Base-by-base conservation (phyloP, 129 eudicot genomes). In the Escallonia herrerae region DNA sequence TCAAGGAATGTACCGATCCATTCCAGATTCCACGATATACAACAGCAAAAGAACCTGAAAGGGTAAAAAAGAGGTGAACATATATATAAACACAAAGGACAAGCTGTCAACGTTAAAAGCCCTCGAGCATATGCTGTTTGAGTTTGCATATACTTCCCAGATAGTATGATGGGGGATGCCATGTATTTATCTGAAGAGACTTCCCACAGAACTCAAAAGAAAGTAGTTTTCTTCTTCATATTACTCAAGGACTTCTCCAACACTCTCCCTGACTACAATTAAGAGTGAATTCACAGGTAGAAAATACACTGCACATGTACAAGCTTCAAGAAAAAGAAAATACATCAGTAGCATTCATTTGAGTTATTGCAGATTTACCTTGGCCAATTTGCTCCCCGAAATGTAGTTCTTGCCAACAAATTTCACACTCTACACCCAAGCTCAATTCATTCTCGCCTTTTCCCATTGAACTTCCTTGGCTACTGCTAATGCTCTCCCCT, bases 21-120 rank as follows among this genome's bases (percentile, higher is more conserved):
- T 85, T 87, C 97, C 97, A 91, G 65, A 91, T 57, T 72, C 96
- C 97, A 69, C 80, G 96, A 68, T 91, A 87, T 59, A 91, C 97
- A 68, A 83, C 77, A 49, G 95, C 96, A 72, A 60, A 87, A 63
- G 96, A 82, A 63, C 97, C 97, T 91, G 84, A 47, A 80, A 78
- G 56, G 60, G 4, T 59, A 40, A 55, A 53, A 61, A 2, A 51
- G 15, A 64, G 13, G 43, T 51, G 60, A 73, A 39, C 63, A 41
- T 50, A 74, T 58, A 44, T 15, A 62, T 8, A 43, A 53, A 42
- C 2, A 37, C 65, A 59, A 5, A 54, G 4, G 22, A 63, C 15
- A 39, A 64, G 33, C 33, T 22, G 33, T 22, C 33, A 22, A 22
- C 33, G 56, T 65, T 58, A 6, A 12, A 58, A 45, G 41, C 13